phyloP scores from a whole-genome alignment of 176 grass and related monocot species.

The Eragrostis nindensis region DNA sequence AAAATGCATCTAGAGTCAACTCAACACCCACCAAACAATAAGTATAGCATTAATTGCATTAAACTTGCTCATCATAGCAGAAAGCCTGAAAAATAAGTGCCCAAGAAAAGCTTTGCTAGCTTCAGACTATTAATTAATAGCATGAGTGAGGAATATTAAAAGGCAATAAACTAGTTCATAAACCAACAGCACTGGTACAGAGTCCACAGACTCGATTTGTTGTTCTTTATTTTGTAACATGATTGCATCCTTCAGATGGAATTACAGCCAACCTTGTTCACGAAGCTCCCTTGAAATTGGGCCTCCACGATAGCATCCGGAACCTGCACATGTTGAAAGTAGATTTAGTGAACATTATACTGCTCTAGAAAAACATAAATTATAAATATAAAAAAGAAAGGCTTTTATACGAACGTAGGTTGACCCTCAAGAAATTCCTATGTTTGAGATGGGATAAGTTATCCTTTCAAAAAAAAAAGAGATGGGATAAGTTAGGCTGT shows the following conservation, averaged over 20 bases:
- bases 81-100: neutral
- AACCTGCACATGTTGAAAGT: neutral
- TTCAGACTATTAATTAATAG: too few species aligned
- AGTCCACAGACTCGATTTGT: neutral
- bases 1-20: neutral
- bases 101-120: too few species aligned
- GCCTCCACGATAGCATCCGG: neutral
- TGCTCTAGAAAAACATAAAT: neutral
- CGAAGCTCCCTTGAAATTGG: neutral
- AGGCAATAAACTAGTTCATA: neutral
- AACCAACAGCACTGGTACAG: neutral
- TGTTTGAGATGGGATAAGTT: neutral
- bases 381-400: neutral
- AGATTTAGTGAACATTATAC: neutral
- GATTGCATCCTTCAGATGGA: neutral
- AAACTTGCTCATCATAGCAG: neutral
- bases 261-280: neutral
- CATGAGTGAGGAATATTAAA: too few species aligned
- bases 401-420: neutral
- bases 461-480: too few species aligned
- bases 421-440: neutral
- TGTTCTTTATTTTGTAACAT: neutral
- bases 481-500: neutral
- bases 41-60: neutral
- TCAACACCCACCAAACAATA: neutral